Evolutionary conservation across 148 eudicot genomes (phyloP).

Genomic region (Silene latifolia): DNA sequence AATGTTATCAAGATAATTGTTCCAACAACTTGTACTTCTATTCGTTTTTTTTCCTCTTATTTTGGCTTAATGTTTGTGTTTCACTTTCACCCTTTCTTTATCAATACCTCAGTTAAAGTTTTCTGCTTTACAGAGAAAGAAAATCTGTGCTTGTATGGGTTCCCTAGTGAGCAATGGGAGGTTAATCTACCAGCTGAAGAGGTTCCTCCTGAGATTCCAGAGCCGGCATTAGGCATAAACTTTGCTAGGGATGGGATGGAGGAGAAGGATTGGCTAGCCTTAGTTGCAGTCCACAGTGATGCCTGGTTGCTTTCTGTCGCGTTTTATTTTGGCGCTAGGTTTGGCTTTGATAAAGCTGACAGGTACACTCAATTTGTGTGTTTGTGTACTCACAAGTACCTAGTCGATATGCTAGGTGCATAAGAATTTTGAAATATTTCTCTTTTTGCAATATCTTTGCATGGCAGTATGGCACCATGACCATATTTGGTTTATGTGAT

Average conservation of each 20-base stretch:
- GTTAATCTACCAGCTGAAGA: slow-evolving; percentile 90
- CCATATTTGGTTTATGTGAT: not conserved
- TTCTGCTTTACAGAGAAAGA: slow-evolving; percentile 64
- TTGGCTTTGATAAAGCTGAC: slow-evolving; percentile 84
- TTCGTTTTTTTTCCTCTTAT: not conserved
- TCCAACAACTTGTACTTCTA: not conserved
- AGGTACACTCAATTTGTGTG: slow-evolving; percentile 40
- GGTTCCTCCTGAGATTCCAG: slow-evolving; percentile 93
- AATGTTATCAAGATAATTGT: too few species aligned
- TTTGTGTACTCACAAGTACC: not conserved
- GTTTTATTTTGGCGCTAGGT: slow-evolving; percentile 87
- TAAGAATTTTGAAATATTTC: not conserved
- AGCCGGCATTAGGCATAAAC: slow-evolving; percentile 91
- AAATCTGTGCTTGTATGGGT: slow-evolving; percentile 85
- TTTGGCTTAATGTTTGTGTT: not conserved
- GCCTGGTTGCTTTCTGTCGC: slow-evolving; percentile 91
- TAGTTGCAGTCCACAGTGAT: slow-evolving; percentile 90
- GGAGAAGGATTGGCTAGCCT: slow-evolving; percentile 82
- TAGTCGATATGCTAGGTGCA: not conserved
- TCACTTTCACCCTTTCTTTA: not conserved
- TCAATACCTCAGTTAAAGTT: slow-evolving; percentile 8
- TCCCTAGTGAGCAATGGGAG: slow-evolving; percentile 88
- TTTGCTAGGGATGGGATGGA: slow-evolving; percentile 94
- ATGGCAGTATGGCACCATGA: not conserved
- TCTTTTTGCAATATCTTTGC: not conserved